Evolutionary conservation across 2,329 filamentous ascomycete genomes (phyloP), one percentile per base, ranked within the genome.

Genomic region (Emergomyces pasteurianus): DNA sequence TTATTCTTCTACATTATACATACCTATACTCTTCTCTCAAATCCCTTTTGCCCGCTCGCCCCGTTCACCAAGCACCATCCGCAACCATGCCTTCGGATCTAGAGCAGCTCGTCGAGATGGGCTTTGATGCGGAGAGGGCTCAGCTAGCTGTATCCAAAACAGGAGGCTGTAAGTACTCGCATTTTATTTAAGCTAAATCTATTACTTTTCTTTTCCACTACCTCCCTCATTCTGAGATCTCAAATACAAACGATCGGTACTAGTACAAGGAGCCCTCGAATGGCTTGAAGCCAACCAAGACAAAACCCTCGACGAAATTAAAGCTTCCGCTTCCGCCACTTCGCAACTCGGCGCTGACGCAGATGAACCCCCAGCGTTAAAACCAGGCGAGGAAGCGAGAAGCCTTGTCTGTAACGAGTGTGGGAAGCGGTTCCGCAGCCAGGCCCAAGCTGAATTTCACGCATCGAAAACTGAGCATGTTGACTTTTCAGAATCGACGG

Each of bases 391-490:
- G 68, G 79, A 83, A 60, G 89, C 91, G 60, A 83, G 85, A 69
- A 95, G 90, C 56, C 84, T 97, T 60, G 82, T 95, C 58, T 99
- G 94, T 81, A 94, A 96, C 65, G 92, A 96, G 61, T 99, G 94
- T 71, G 88, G 88, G 71, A 96, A 96, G 81, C 88, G 86, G 72
- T 95, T 99, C 76, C 83, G 89, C 66, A 90, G 85, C 69, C 84
- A 87, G 65, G 85, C 86, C 31, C 84, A 92, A 66, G 94, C 92
- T 10, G 87, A 92, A 69, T 96, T 90, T 72, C 94, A 99, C 72
- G 94, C 91, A 38, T 85, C 85, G 69, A 96, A 95, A 78, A 92
- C 90, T 78, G 88, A 90, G 56, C 94, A 99, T 74, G 84, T 86
- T 54, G 88, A 96, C 74, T 99, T 99, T 72, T 83, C 88, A 23